phyloP scores from a whole-genome alignment of 305 asterid species.

The Rubia peregrina region DNA sequence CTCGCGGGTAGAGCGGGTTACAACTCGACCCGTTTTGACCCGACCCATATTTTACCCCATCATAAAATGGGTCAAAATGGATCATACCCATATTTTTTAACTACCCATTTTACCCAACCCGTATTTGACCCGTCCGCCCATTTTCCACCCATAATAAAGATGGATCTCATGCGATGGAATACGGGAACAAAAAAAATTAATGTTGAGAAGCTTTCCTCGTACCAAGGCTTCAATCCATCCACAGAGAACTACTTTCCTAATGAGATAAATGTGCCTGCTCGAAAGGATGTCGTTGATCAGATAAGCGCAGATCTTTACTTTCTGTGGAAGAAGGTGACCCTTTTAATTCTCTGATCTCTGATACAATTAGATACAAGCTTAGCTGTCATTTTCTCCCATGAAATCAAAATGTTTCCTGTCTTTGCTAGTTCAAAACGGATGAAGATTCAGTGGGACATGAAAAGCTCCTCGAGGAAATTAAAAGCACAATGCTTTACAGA shows the following conservation, averaged over 20 bases:
- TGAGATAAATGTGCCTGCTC: conserved; percentile 14
- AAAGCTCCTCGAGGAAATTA: conserved; percentile 39
- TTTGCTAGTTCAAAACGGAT: conserved; percentile 37
- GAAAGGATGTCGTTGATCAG: conserved; percentile 58
- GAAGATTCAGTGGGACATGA: conserved; percentile 31
- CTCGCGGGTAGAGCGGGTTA: too few relatives aligned
- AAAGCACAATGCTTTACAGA: conserved; percentile 47
- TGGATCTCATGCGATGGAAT: conserved; percentile 95
- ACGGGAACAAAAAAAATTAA: conserved; percentile 59
- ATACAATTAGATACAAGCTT: too few relatives aligned
- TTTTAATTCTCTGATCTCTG: background rate
- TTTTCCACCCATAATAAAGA: too few relatives aligned
- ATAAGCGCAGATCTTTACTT: conserved; percentile 73
- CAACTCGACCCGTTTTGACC: too few relatives aligned
- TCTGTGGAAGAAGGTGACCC: conserved; percentile 39
- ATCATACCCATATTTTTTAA: too few relatives aligned
- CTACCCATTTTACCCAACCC: too few relatives aligned
- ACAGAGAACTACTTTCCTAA: conserved; percentile 56
- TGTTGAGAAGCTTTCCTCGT: conserved; percentile 51
- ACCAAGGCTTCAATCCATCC: conserved; percentile 74
- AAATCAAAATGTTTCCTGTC: background rate
- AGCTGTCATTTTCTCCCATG: conserved; percentile 13
- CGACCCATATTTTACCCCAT: too few relatives aligned
- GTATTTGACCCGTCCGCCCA: too few relatives aligned
- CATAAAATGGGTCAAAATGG: too few relatives aligned